Base-by-base conservation (phyloP, 352 stramenopile genomes). In the Saprolegnia diclina region DNA sequence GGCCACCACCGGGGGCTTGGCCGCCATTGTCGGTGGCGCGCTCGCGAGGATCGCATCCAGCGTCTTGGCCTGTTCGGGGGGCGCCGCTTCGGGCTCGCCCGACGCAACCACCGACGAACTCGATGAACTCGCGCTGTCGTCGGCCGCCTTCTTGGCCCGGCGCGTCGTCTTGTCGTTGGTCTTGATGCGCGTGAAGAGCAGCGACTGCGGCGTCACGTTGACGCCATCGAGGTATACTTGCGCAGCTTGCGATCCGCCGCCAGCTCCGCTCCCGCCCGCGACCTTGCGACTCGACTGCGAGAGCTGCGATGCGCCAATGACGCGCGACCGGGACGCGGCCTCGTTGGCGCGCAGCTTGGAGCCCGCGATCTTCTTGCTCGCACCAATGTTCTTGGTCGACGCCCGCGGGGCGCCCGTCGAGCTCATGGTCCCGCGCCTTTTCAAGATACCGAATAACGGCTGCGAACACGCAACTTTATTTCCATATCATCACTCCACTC, bases 181-280 rank as follows among this genome's bases (percentile, higher is more conserved):
- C 57, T 91, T 90, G 71, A 89, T 89, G 35, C 81, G 79, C 59
- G 81, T 90, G 65, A 88, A 72, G 0, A 92, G 75, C 32, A 92
- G 73, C 35, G 85, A 92, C 68, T 92, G 85, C 24, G 85, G 84
- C 10, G 84, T 92, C 32, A 91, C 85, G 29, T 92, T 83, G 4
- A 73, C 71, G 5, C 85, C 85, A 26, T 90, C 80, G 26, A 91
- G 59, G 67, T 81, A 92, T 37, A 92, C 82, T 29, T 83, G 81
- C 48, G 67, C 64, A 0, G 80, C 73, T 48, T 70, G 59, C 5
- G 78, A 79, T 21, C 78, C 76, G 0, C 72, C 71, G 45, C 74
- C 79, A 16, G 59, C 18, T 0, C 71, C 71, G 3, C 76, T 80
- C 35, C 79, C 83, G 24, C 83, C 82, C 24, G 64, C 62, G 56